Evolutionary conservation across 176 grass and related monocot species (phyloP).

Genomic region (Oryza coarctata): DNA sequence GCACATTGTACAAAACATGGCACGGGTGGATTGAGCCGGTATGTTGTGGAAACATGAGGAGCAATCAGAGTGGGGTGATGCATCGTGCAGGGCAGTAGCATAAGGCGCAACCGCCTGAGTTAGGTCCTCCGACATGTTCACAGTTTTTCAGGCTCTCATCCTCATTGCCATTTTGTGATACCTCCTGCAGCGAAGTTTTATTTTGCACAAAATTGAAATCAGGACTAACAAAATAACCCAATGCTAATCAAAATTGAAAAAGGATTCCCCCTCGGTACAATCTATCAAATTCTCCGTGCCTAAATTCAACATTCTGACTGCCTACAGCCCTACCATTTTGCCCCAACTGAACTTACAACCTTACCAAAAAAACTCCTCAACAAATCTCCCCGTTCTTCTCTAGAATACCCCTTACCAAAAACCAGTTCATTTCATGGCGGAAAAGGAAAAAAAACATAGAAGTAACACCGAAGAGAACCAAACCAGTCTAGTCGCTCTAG

Average conservation of each 20-base stretch:
- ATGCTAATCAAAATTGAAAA: background rate
- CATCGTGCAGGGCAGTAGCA: constrained; percentile 52
- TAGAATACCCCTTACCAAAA: background rate
- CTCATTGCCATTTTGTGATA: constrained; percentile 44
- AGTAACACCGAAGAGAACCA: background rate
- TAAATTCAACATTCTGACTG: background rate
- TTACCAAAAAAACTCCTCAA: background rate
- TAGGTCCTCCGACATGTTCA: constrained; percentile 62
- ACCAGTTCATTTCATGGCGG: background rate
- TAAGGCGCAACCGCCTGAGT: constrained; percentile 53
- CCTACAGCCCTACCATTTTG: background rate
- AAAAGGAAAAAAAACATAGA: background rate
- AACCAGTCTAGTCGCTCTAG: background rate
- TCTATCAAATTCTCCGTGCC: constrained; percentile 21
- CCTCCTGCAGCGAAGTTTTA: constrained; percentile 1
- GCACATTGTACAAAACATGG: constrained; percentile 47
- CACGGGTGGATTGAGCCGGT: background rate
- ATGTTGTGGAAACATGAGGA: constrained; percentile 64
- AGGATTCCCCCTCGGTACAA: background rate
- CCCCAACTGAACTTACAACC: background rate
- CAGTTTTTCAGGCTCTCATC: constrained; percentile 54
- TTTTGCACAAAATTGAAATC: constrained; percentile 7
- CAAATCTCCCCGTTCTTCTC: background rate
- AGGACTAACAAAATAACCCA: background rate
- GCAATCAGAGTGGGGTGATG: constrained; percentile 60